Conservation (phyloP, 306 rosid genomes). For the Trifolium pratense region DNA sequence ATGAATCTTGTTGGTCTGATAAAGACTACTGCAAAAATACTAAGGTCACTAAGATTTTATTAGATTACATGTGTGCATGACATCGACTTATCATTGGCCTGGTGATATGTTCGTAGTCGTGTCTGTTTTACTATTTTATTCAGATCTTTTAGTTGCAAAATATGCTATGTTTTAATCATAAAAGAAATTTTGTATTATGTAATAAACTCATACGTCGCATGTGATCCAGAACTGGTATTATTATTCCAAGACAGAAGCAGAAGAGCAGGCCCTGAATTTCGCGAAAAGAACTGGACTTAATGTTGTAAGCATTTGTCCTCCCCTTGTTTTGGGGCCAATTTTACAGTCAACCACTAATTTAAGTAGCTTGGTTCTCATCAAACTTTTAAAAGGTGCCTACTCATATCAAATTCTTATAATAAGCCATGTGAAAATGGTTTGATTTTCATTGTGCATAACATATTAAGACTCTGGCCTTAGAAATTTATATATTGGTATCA, state of each 20-base stretch:
- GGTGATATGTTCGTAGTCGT: neutral
- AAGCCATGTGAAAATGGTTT: too few species aligned
- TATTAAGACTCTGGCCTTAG: too few species aligned
- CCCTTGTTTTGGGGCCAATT: slow-evolving; percentile 19
- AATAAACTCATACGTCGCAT: neutral
- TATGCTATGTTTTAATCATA: neutral
- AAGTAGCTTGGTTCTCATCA: slow-evolving; percentile 23
- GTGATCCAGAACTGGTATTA: slow-evolving; percentile 76
- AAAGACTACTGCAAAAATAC: slow-evolving; percentile 50
- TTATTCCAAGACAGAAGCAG: slow-evolving; percentile 79
- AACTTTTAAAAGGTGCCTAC: slow-evolving; percentile 25
- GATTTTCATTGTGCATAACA: too few species aligned
- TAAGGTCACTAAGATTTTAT: slow-evolving; percentile 35
- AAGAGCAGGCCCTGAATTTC: slow-evolving; percentile 65
- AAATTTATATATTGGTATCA: too few species aligned
- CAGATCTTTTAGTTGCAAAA: neutral
- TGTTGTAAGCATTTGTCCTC: slow-evolving; percentile 61
- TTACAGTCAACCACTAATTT: slow-evolving; percentile 21
- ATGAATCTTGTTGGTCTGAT: slow-evolving; percentile 59
- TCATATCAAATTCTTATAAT: neutral
- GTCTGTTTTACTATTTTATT: neutral
- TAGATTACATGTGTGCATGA: slow-evolving; percentile 5
- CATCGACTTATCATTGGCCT: slow-evolving; percentile 3
- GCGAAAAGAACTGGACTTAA: slow-evolving; percentile 57
- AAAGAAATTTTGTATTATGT: neutral